Base-by-base conservation (phyloP, 1,139 yeast species). In the Petasospora fabianii region DNA sequence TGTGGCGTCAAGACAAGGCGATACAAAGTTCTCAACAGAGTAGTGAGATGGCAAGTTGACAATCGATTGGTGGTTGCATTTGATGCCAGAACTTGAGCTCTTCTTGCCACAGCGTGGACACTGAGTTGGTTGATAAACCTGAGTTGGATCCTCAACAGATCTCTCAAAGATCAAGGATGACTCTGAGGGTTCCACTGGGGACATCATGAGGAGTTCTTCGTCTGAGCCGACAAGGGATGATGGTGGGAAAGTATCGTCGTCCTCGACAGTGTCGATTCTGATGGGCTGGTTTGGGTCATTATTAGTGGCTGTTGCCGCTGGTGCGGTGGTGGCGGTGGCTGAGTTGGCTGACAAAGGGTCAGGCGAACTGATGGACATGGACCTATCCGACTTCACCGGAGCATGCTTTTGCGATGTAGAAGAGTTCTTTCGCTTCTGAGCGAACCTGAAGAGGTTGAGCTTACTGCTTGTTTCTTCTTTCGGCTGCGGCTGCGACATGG, bases 1-100 rank as follows among this genome's bases (percentile, higher is more conserved):
- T 19, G 90, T 74, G 9, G 90, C 90, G 55, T 85, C 95, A 55
- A 87, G 68, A 9, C 88, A 88, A 3, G 96, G 88, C 1, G 95
- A 88, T 36, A 85, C 84, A 51, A 68, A 77, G 59, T 85, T 87
- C 56, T 85, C 84, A 31, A 66, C 59, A n/a, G 75, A 67, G 48
- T 71, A 67, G 48, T 75, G 80, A 18, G 71, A 58, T 16, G 73
- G 72, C 29, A 66, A 48, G 56, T 51, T 52, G n/a, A 44, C 53
- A 15, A 53, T 48, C n/a, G 56, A 52, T 27, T 49, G 55, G 35
- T 54, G 59, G 27, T 38, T 45, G 34, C 57, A 51, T 20, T 36
- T 43, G 15, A 45, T 29, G 3, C 46, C 47, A 1, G 44, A 30
- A 19, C 41, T 35, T 9, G 46, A 36, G 22, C 41, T 30, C 35